Percentiles rank a stretch among this genome's conserved stretches.
Evolutionary conservation across 768 basidiomycete genomes (phyloP).

Genomic region (Suillus alpinus): DNA sequence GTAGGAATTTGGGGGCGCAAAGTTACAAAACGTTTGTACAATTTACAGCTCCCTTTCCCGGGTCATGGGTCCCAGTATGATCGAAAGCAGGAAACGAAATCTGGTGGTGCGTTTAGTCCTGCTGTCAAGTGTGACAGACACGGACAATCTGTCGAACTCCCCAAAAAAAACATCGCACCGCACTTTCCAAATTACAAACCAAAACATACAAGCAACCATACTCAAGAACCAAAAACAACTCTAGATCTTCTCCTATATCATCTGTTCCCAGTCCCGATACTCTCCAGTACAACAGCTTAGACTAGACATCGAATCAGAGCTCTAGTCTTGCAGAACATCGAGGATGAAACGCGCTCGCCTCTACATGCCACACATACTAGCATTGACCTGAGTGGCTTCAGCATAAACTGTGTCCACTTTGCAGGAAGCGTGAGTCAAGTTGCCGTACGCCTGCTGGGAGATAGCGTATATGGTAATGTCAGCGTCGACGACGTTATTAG

Average conservation of each 20-base stretch:
- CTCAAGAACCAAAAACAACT: not conserved
- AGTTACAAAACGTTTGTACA: not conserved
- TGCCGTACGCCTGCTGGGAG: not conserved
- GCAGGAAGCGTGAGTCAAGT: not conserved
- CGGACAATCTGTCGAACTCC: not conserved
- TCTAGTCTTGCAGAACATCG: not conserved
- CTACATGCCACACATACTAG: constrained; percentile 6
- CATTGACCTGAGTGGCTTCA: constrained; percentile 1
- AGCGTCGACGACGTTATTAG: constrained; percentile 8
- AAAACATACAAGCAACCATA: not conserved
- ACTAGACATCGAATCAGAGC: not conserved
- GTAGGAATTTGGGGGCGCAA: not conserved
- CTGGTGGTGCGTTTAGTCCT: not conserved
- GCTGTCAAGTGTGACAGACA: no score
- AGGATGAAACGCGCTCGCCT: not conserved
- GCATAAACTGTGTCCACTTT: not conserved
- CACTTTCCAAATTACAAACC: not conserved
- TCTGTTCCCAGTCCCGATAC: not conserved
- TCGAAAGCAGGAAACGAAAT: not conserved
- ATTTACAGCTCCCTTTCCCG: not conserved
- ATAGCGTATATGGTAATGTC: not conserved
- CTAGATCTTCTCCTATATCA: not conserved
- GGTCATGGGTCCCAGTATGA: not conserved
- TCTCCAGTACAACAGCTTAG: not conserved
- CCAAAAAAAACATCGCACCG: not conserved